Base-by-base conservation (phyloP, 1,284 basidiomycete species). In the Meripilus lineatus region DNA sequence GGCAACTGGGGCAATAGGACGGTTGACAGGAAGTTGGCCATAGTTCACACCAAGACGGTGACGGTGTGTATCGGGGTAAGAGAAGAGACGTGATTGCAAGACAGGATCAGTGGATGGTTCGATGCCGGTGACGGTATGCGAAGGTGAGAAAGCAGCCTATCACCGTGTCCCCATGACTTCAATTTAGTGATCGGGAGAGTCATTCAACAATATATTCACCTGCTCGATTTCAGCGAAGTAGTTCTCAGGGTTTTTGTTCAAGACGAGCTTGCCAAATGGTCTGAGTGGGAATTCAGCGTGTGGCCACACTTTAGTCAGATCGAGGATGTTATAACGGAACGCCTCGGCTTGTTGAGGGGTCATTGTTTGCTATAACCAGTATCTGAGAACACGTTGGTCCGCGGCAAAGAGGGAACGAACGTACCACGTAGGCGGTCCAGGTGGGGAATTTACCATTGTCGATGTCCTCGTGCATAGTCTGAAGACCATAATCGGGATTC, bases 51-150 rank as follows among this genome's bases (percentile, higher is more conserved):
- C 90, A 36, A 93, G 80, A 59, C 84, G 84, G 72, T 93, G 85
- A 49, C 91, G 82, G 65, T 95, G 93, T 5, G 93, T 90, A 64
- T 96, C 93, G 4, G 92, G 89, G 75, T 97, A 97, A 8, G 90
- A 91, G 81, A 95, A 96, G 32, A 96, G 77, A 50, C 93, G 89
- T 22, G 86, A 86, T 65, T 96, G 93, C 51, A 96, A 74, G 49
- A 96, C 88, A 14, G 93, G 93, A 67, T 96, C 93, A 28, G 83
- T 79, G 14, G 86, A 84, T 26, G 91, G 77, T 71, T 95, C 93
- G 56, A 93, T 79, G 62, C 93, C 94, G 2, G 88, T 88, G 3
- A 95, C 69, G 40, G 84, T 66, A 64, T 96, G 91, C 1, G 88
- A 86, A 0, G 93, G 93, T 25, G 88, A 77, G 72, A 91, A 94